phyloP scores from a whole-genome alignment of 2,329 filamentous ascomycete species.

The Sclerotinia minor region DNA sequence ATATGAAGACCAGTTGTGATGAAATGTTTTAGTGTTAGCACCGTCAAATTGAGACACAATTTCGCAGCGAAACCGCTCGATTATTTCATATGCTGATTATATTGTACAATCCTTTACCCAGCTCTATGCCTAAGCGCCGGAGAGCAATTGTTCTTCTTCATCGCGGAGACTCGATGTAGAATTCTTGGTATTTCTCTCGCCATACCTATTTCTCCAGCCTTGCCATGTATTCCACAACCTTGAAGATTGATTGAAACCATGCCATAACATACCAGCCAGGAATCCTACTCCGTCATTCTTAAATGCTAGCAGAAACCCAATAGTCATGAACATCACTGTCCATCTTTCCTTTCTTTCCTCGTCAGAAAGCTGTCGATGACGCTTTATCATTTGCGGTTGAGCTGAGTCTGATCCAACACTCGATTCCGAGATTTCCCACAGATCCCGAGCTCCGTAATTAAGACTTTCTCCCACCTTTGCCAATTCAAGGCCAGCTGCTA shows the following conservation, averaged over 20 bases:
- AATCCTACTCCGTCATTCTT: slow-evolving; percentile 91
- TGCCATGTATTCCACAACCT: slow-evolving; percentile 29
- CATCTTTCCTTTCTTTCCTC: slow-evolving; percentile 73
- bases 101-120: not conserved
- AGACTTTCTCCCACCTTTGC: slow-evolving; percentile 81
- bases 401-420: slow-evolving; percentile 40
- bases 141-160: slow-evolving; percentile 26
- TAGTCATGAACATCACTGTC: slow-evolving; percentile 88
- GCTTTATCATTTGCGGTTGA: slow-evolving; percentile 41
- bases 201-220: slow-evolving; percentile 23
- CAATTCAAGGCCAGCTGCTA: slow-evolving; percentile 85
- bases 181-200: slow-evolving; percentile 24
- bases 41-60: not conserved
- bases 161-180: slow-evolving; percentile 21
- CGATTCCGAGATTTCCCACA: slow-evolving; percentile 56
- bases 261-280: slow-evolving; percentile 75
- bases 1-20: not conserved
- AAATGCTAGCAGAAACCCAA: slow-evolving; percentile 78
- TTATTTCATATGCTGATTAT: slow-evolving; percentile 2
- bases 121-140: not conserved
- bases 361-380: slow-evolving; percentile 58
- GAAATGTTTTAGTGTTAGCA: not conserved
- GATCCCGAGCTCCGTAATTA: slow-evolving; percentile 66
- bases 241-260: slow-evolving; percentile 59
- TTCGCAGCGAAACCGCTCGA: not conserved